Evolutionary conservation across 495 filamentous ascomycete species (phyloP).

Genomic region (Lepraria neglecta): DNA sequence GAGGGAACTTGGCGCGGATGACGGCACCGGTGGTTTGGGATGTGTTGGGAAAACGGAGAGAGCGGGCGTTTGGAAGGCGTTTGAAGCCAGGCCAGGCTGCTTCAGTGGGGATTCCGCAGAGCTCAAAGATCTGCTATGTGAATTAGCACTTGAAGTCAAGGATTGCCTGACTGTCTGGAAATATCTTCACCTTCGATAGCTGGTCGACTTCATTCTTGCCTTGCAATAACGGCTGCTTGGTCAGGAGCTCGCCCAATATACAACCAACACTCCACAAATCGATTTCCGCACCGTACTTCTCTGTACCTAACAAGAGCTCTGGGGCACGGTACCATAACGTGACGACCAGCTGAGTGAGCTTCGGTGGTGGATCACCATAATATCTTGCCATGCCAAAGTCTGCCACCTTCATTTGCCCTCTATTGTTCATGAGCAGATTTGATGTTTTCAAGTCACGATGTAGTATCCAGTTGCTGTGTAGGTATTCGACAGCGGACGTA

Average conservation of each 20-base stretch:
- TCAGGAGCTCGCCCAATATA: constrained; percentile 89
- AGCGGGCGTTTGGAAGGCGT: constrained; percentile 81
- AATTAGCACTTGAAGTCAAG: background rate
- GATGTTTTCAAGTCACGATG: constrained; percentile 97
- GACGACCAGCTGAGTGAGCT: constrained; percentile 89
- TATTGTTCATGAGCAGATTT: constrained; percentile 92
- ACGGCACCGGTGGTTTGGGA: constrained; percentile 32
- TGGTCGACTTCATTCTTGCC: constrained; percentile 95
- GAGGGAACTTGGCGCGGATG: constrained; percentile 67
- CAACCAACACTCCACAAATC: constrained; percentile 97
- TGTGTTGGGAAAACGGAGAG: constrained; percentile 64
- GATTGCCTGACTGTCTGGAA: constrained; percentile 22
- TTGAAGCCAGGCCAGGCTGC: constrained; percentile 82
- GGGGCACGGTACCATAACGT: constrained; percentile 96
- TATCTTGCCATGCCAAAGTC: constrained; percentile 98
- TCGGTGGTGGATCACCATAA: constrained; percentile 72
- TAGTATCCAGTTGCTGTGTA: constrained; percentile 87
- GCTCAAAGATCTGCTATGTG: constrained; percentile 62
- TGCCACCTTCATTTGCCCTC: constrained; percentile 89
- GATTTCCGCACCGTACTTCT: constrained; percentile 66
- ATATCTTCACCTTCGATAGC: constrained; percentile 46
- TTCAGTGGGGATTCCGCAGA: constrained; percentile 84
- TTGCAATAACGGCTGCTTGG: constrained; percentile 75
- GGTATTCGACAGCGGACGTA: constrained; percentile 70
- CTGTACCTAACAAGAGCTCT: constrained; percentile 79